phyloP scores from a whole-genome alignment of 2,329 filamentous ascomycete species.

The Chlorencoelia australis region DNA sequence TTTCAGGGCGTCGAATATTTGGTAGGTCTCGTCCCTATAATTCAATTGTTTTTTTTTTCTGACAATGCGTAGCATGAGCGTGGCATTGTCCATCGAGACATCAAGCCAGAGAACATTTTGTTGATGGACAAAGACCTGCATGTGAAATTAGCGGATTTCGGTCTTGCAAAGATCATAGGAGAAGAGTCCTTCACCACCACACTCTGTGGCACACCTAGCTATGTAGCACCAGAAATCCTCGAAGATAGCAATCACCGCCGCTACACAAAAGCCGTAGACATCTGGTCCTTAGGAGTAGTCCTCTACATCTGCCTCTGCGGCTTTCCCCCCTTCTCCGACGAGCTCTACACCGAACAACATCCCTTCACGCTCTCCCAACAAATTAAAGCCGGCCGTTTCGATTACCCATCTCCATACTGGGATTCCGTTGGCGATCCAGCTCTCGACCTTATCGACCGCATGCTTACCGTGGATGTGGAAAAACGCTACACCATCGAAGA shows the following conservation, averaged over 20 bases:
- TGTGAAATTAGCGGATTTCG: conserved; percentile 93
- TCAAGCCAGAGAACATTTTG: conserved; percentile 54
- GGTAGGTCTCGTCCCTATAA: conserved; percentile 41
- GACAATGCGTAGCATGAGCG: conserved; percentile 66
- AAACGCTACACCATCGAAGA: conserved; percentile 81
- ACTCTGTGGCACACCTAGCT: conserved; percentile 90
- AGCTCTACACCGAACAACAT: conserved; percentile 70
- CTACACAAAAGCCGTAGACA: conserved; percentile 90
- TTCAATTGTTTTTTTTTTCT: conserved; percentile 15
- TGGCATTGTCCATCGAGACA: conserved; percentile 94
- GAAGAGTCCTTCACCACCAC: conserved; percentile 98
- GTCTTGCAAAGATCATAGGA: conserved; percentile 94
- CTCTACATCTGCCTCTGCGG: conserved; percentile 95
- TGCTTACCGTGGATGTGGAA: conserved; percentile 82
- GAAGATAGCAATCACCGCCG: conserved; percentile 71
- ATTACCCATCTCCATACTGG: conserved; percentile 96
- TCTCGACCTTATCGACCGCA: conserved; percentile 83
- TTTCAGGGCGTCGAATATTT: conserved; percentile 93
- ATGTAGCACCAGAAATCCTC: conserved; percentile 92
- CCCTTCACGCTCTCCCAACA: conserved; percentile 83
- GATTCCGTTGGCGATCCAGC: conserved; percentile 79
- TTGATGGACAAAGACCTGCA: conserved; percentile 74
- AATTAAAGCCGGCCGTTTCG: conserved; percentile 79
- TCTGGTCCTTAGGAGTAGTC: conserved; percentile 97
- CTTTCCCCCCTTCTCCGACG: conserved; percentile 94